Evolutionary conservation across 208 protist species (phyloP).

Genomic region (Naegleria fowleri): DNA sequence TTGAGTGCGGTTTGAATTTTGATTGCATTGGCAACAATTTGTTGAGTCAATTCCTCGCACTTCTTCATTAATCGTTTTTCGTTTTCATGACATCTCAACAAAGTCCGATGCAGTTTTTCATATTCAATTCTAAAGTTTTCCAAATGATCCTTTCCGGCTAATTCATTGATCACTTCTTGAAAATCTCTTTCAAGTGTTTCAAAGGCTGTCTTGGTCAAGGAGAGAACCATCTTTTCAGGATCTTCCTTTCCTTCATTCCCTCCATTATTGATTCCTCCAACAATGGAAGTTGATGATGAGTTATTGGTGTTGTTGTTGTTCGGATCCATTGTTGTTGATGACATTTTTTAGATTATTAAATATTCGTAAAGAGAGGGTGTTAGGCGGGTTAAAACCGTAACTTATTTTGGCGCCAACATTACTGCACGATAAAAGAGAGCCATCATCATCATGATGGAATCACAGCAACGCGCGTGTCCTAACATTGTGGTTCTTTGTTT

Average conservation of each 20-base stretch:
- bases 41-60: slow-evolving; percentile 80
- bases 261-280: too few relatives aligned
- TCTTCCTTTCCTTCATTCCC: neutral
- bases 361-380: too few relatives aligned
- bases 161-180: slow-evolving; percentile 76
- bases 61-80: slow-evolving; percentile 91
- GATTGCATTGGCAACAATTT: slow-evolving; percentile 84
- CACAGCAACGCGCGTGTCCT: too few relatives aligned
- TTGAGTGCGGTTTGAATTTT: slow-evolving; percentile 93
- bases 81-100: slow-evolving; percentile 91
- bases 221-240: slow-evolving; percentile 27
- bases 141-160: slow-evolving; percentile 84
- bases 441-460: too few relatives aligned
- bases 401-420: too few relatives aligned
- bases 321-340: too few relatives aligned
- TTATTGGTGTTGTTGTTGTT: too few relatives aligned
- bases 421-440: too few relatives aligned
- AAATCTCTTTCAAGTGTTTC: slow-evolving; percentile 87
- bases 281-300: too few relatives aligned
- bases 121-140: slow-evolving; percentile 91
- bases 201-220: slow-evolving; percentile 60
- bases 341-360: too few relatives aligned
- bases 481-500: too few relatives aligned
- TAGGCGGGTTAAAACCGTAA: too few relatives aligned
- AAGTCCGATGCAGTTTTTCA: slow-evolving; percentile 90